phyloP scores from a whole-genome alignment of 2,329 filamentous ascomycete species.

The Cladophialophora carrionii region DNA sequence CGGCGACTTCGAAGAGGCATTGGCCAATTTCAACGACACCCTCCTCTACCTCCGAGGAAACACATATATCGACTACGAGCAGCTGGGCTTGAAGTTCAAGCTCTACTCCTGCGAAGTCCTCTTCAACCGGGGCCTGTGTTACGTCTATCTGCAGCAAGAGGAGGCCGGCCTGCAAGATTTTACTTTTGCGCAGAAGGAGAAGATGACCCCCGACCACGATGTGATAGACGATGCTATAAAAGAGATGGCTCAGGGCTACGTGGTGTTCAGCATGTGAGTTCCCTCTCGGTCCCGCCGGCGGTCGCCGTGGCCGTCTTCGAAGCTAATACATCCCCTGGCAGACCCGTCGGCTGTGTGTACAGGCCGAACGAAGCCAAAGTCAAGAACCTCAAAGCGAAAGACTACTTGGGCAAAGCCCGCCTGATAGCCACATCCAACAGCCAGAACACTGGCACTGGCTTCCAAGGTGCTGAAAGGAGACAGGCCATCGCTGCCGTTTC shows the following conservation, averaged over 20 bases:
- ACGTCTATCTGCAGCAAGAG: constrained; percentile 93
- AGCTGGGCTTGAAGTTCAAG: constrained; percentile 92
- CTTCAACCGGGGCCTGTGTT: constrained; percentile 95
- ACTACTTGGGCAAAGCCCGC: constrained; percentile 95
- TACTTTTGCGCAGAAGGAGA: constrained; percentile 88
- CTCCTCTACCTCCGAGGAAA: constrained; percentile 92
- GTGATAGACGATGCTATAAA: constrained; percentile 97
- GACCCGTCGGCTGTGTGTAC: constrained; percentile 93
- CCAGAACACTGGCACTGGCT: constrained; percentile 78
- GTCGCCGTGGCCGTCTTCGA: neutral
- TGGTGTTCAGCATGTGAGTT: constrained; percentile 67
- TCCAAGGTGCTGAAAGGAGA: constrained; percentile 77
- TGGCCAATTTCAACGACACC: constrained; percentile 98
- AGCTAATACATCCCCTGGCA: constrained; percentile 58
- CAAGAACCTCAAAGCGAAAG: constrained; percentile 95
- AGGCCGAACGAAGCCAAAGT: constrained; percentile 97
- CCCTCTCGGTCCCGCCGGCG: neutral
- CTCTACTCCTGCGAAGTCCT: constrained; percentile 96
- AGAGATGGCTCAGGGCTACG: constrained; percentile 95
- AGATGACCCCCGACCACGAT: constrained; percentile 93
- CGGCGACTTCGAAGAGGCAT: constrained; percentile 93
- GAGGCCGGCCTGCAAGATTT: constrained; percentile 90
- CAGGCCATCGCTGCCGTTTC: constrained; percentile 39
- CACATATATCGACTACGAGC: constrained; percentile 96
- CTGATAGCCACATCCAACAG: constrained; percentile 86